Percentiles rank a stretch among this genome's conserved stretches.
phyloP scores from a whole-genome alignment of 164 flowering plant species.

The Vitis riparia region DNA sequence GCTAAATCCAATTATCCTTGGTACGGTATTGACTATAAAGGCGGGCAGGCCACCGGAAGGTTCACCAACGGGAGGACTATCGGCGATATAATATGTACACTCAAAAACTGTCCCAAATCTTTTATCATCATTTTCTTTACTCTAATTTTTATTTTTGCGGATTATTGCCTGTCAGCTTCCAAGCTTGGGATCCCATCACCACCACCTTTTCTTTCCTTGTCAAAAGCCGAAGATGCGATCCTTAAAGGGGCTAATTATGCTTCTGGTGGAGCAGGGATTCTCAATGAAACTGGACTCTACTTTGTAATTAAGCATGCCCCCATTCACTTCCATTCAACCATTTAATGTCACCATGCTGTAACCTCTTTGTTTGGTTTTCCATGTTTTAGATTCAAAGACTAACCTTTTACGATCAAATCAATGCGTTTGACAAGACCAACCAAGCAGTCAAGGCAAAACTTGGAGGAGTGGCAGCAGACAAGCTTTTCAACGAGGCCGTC shows the following conservation, averaged over 20 bases:
- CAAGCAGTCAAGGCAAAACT: conserved; percentile 47
- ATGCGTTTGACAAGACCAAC: conserved; percentile 48
- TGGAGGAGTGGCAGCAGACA: conserved; percentile 55
- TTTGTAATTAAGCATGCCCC: conserved; percentile 41
- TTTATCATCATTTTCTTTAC: neutral
- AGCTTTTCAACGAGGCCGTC: conserved; percentile 51
- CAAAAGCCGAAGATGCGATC: conserved; percentile 45
- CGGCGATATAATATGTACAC: conserved; percentile 63
- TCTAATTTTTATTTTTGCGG: neutral
- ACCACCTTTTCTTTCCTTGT: conserved; percentile 72
- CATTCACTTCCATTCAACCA: too few species aligned
- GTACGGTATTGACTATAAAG: conserved; percentile 65
- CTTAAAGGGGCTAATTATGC: conserved; percentile 82
- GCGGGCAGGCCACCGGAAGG: conserved; percentile 67
- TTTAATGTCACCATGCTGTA: neutral
- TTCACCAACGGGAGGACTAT: conserved; percentile 81
- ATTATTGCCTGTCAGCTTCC: conserved; percentile 40
- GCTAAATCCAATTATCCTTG: conserved; percentile 67
- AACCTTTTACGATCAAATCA: conserved; percentile 75
- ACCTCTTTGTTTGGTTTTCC: neutral
- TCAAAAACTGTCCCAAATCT: neutral
- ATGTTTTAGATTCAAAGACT: conserved; percentile 61
- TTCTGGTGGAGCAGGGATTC: conserved; percentile 94
- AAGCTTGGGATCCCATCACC: conserved; percentile 73
- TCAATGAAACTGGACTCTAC: conserved; percentile 74